Evolutionary conservation across 352 stramenopile genomes (phyloP).

Genomic region (Pythium scleroteichum): DNA sequence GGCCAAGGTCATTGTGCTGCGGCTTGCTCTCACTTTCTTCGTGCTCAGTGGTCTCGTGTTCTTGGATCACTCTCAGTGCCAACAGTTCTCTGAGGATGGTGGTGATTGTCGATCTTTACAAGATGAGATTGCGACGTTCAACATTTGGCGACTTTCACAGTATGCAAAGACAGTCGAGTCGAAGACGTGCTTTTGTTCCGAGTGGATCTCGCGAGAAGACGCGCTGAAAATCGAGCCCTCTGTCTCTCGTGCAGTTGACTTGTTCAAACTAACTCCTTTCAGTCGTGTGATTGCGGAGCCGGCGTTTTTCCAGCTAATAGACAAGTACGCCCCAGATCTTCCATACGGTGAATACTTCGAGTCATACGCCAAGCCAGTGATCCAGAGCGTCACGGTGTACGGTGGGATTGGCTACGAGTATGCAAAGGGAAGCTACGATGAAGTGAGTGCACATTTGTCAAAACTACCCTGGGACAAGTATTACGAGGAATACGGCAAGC

Average conservation of each 20-base stretch:
- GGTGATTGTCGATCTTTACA: background rate
- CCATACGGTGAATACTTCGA: slow-evolving; percentile 17
- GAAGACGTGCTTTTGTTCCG: slow-evolving; percentile 18
- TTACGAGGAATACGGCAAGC: slow-evolving; percentile 7
- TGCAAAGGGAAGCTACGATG: background rate
- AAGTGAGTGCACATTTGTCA: background rate
- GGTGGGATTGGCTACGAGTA: background rate
- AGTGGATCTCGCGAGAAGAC: slow-evolving; percentile 13
- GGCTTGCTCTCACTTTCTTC: background rate
- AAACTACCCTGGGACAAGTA: slow-evolving; percentile 13
- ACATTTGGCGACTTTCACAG: background rate
- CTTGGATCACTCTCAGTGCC: slow-evolving; percentile 12
- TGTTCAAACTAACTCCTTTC: slow-evolving; percentile 16
- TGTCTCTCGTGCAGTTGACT: background rate
- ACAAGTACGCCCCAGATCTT: slow-evolving; percentile 16
- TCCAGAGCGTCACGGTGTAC: slow-evolving; percentile 3
- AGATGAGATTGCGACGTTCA: slow-evolving; percentile 5
- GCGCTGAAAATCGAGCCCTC: slow-evolving; percentile 7
- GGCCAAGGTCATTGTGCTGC: slow-evolving; percentile 18
- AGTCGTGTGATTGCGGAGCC: slow-evolving; percentile 22
- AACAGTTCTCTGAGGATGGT: background rate
- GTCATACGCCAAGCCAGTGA: slow-evolving; percentile 9
- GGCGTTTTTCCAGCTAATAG: slow-evolving; percentile 5
- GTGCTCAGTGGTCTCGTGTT: slow-evolving; percentile 18
- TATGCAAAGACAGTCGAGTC: slow-evolving; percentile 18